Evolutionary conservation across 495 filamentous ascomycete genomes (phyloP).

Genomic region (Aspergillus heteromorphus): DNA sequence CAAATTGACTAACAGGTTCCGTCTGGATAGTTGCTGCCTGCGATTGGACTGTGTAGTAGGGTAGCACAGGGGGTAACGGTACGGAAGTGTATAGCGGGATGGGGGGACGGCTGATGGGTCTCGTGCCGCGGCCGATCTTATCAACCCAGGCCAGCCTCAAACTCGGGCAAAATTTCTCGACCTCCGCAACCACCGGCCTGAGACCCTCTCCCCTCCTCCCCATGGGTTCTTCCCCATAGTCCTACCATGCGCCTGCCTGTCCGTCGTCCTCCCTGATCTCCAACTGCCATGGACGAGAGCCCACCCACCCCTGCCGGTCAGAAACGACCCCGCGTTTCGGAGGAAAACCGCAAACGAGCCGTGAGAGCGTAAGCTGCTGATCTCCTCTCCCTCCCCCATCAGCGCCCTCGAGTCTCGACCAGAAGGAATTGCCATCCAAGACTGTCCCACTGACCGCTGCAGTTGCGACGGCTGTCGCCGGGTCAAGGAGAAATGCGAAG

Average conservation of each 20-base stretch:
- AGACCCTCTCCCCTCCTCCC: background rate
- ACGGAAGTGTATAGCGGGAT: too few relatives aligned
- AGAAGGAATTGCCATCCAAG: background rate
- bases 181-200: background rate
- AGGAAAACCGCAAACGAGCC: conserved; percentile 46
- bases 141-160: background rate
- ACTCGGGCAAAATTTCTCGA: background rate
- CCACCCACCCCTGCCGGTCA: conserved; percentile 25
- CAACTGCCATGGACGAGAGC: conserved; percentile 23
- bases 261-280: conserved; percentile 16
- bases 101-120: too few relatives aligned
- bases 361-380: conserved; percentile 40
- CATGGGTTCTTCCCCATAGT: background rate
- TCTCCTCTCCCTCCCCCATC: background rate
- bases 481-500: conserved; percentile 49
- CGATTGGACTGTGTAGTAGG: too few relatives aligned
- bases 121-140: conserved; percentile 4
- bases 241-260: conserved; percentile 15
- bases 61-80: too few relatives aligned
- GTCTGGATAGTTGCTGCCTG: too few relatives aligned
- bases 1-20: too few relatives aligned
- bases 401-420: background rate
- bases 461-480: conserved; percentile 46
- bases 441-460: conserved; percentile 10
- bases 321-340: conserved; percentile 44